Evolutionary conservation across 805 yeast species (phyloP).

Genomic region (Yamadazyma sp.): DNA sequence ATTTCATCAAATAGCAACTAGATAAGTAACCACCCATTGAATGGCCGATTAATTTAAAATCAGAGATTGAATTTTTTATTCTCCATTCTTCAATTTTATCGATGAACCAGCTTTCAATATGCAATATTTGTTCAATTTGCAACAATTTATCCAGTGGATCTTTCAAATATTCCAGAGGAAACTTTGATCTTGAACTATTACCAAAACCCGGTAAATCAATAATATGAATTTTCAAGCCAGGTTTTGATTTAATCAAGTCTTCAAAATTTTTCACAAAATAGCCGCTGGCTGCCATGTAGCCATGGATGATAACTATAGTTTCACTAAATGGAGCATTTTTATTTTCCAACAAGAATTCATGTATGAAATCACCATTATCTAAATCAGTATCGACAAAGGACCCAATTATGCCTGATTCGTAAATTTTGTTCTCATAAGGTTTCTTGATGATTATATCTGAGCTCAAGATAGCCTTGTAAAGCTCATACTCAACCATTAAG

Average conservation of each 20-base stretch:
- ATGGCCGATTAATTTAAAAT: constrained; percentile 35
- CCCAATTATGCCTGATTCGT: constrained; percentile 12
- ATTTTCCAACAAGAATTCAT: constrained; percentile 34
- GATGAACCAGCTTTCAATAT: constrained; percentile 40
- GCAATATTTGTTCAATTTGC: constrained; percentile 29
- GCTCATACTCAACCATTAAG: constrained; percentile 29
- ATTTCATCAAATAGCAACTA: constrained; percentile 40
- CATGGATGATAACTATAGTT: constrained; percentile 33
- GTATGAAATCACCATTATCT: constrained; percentile 27
- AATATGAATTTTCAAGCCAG: constrained; percentile 35
- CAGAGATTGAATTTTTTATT: constrained; percentile 15
- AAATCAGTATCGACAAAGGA: constrained; percentile 29
- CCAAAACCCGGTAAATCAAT: constrained; percentile 44
- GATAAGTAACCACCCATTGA: constrained; percentile 44
- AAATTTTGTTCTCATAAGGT: constrained; percentile 14
- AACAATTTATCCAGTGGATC: constrained; percentile 18
- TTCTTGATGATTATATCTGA: constrained; percentile 23
- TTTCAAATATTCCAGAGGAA: constrained; percentile 27
- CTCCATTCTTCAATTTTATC: constrained; percentile 40
- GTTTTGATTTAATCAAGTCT: constrained; percentile 23
- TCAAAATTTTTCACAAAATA: constrained; percentile 39
- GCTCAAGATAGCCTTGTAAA: constrained; percentile 31
- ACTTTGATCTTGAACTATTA: constrained; percentile 38
- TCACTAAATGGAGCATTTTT: constrained; percentile 6
- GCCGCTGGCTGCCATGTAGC: constrained; percentile 45